A percentile compares a stretch with the other conserved stretches of the same genome.
phyloP scores from a whole-genome alignment of 106 monocot genomes.

The Acorus gramineus region DNA sequence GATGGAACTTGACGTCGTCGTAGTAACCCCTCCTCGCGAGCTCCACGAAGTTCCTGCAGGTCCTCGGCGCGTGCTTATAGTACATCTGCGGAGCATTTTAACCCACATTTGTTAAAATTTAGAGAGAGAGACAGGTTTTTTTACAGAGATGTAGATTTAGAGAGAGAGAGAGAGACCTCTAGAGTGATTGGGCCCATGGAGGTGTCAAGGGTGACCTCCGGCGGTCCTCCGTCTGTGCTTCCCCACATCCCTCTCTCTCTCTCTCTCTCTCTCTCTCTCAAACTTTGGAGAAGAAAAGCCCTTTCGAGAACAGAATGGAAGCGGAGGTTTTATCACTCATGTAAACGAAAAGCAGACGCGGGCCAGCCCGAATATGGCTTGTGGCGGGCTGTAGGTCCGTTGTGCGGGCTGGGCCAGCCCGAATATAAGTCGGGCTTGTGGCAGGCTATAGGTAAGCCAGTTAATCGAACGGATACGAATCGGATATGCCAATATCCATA shows the following conservation, averaged over 20 bases:
- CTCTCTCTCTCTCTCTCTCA: too few species aligned
- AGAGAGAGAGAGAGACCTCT: conserved; percentile 31
- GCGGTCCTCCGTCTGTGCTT: conserved; percentile 59
- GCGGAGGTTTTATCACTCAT: too few species aligned
- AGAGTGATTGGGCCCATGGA: conserved; percentile 81
- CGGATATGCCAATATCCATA: too few species aligned
- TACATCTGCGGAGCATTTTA: conserved; percentile 47
- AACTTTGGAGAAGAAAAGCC: too few species aligned
- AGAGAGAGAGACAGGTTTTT: neutral
- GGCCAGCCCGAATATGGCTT: too few species aligned
- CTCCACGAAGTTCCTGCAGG: conserved; percentile 93
- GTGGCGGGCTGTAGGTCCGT: too few species aligned
- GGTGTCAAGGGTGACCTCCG: conserved; percentile 90
- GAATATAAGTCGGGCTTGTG: too few species aligned
- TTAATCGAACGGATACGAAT: too few species aligned
- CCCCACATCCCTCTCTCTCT: conserved; percentile 37
- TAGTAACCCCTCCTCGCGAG: conserved; percentile 94
- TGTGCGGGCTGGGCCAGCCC: too few species aligned
- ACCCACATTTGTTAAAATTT: neutral
- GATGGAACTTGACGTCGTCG: conserved; percentile 89
- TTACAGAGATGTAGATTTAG: neutral
- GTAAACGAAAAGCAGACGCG: too few species aligned
- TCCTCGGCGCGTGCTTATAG: conserved; percentile 93
- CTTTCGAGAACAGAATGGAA: too few species aligned
- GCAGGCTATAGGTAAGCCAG: too few species aligned